Percentiles rank a stretch among this genome's conserved stretches.
phyloP scores from a whole-genome alignment of 1,284 basidiomycete species.

The Phenoliferia sp. region DNA sequence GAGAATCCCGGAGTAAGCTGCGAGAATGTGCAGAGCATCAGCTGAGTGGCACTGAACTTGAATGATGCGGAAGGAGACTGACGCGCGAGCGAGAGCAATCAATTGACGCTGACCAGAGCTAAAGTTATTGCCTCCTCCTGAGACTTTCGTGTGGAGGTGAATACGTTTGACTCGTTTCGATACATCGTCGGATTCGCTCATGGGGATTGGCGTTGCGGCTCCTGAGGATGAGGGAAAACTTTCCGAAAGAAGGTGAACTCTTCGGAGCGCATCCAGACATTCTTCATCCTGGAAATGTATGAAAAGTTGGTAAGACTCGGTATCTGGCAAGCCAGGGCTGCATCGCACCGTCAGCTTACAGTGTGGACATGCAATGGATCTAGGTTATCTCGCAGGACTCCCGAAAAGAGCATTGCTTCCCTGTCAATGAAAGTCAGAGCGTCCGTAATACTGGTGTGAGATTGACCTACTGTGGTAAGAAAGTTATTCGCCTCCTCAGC shows the following conservation, averaged over 20 bases:
- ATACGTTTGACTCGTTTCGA: not conserved
- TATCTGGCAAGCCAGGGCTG: not conserved
- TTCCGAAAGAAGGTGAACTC: conserved; percentile 49
- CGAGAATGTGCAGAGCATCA: not conserved
- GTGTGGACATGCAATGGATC: conserved; percentile 77
- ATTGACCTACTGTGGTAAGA: conserved; percentile 59
- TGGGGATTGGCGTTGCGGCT: not conserved
- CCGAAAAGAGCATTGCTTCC: conserved; percentile 50
- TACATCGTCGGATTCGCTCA: not conserved
- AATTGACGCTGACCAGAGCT: conserved; percentile 51
- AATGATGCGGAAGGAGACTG: conserved; percentile 15
- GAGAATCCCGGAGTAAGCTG: conserved; percentile 35
- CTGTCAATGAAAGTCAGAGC: conserved; percentile 63
- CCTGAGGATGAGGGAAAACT: not conserved
- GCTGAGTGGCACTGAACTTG: not conserved
- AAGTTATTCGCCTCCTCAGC: conserved; percentile 49
- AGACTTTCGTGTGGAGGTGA: conserved; percentile 42
- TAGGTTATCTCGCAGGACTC: conserved; percentile 74
- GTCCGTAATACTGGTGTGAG: conserved; percentile 14
- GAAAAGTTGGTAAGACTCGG: too few relatives aligned
- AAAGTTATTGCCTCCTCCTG: conserved; percentile 50
- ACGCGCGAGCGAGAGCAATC: conserved; percentile 51
- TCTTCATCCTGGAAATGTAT: conserved; percentile 10
- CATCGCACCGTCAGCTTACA: not conserved
- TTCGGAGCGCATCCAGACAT: conserved; percentile 5